Percentiles rank a stretch among this genome's conserved stretches.
Conservation (phyloP, 345 rosid species). For the Crucihimalaya himalaica region DNA sequence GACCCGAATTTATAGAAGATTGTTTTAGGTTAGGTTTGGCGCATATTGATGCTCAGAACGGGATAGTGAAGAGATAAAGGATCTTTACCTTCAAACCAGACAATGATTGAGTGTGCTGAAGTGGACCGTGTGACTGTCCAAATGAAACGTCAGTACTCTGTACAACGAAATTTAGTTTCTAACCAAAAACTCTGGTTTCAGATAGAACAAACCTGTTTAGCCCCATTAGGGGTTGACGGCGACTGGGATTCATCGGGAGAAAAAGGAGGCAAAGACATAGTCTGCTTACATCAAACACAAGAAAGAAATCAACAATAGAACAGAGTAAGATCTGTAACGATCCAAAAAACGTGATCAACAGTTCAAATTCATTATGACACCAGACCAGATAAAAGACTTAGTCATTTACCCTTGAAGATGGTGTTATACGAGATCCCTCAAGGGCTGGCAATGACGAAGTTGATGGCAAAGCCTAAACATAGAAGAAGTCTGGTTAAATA, state of each 20-base stretch:
- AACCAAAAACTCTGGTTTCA: not conserved
- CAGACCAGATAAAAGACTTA: not conserved
- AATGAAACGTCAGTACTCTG: not conserved
- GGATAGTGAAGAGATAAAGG: not conserved
- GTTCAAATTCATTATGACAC: not conserved
- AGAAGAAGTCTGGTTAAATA: not conserved
- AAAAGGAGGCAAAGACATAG: slow-evolving; percentile 52
- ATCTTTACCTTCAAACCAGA: slow-evolving; percentile 48
- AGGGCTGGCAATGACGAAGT: slow-evolving; percentile 39
- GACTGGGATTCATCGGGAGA: slow-evolving; percentile 45
- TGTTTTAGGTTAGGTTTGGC: slow-evolving; percentile 3
- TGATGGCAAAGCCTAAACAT: slow-evolving; percentile 48
- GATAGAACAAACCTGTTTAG: slow-evolving; percentile 51
- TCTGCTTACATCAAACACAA: slow-evolving; percentile 42
- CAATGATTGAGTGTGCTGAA: slow-evolving; percentile 38
- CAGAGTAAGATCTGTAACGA: slow-evolving; percentile 5
- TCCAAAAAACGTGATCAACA: not conserved
- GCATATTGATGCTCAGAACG: not conserved
- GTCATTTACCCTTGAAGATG: slow-evolving; percentile 49
- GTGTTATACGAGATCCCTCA: slow-evolving; percentile 44
- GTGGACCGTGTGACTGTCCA: slow-evolving; percentile 43
- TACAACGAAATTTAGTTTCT: not conserved
- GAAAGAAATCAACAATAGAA: slow-evolving; percentile 13
- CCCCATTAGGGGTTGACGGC: slow-evolving; percentile 46
- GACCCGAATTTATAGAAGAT: slow-evolving; percentile 12